phyloP scores from a whole-genome alignment of 129 eudicot genomes.

The Escallonia herrerae region DNA sequence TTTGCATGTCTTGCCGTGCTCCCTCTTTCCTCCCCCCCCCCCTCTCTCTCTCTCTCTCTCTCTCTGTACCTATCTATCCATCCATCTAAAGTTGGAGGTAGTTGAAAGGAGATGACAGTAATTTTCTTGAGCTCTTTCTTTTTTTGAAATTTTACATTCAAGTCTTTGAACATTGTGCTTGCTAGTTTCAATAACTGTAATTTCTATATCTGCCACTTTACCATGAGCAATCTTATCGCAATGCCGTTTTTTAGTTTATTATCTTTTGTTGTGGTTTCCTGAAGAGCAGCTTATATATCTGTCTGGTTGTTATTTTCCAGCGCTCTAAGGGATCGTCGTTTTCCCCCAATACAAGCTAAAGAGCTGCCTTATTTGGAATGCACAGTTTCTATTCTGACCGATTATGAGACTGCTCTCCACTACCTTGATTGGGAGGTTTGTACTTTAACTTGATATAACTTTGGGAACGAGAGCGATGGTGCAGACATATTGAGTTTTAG shows the following conservation, averaged over 20 bases:
- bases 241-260: neutral
- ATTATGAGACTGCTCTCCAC: constrained; percentile 61
- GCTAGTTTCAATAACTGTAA: neutral
- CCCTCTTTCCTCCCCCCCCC: too few relatives aligned
- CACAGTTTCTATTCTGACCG: constrained; percentile 83
- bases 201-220: neutral
- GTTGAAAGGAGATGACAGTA: neutral
- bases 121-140: too few relatives aligned
- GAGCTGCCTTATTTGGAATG: constrained; percentile 78
- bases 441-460: neutral
- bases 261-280: neutral
- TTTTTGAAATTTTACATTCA: too few relatives aligned
- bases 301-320: constrained; percentile 26
- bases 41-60: neutral
- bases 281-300: constrained; percentile 3
- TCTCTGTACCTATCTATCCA: too few relatives aligned
- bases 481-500: too few relatives aligned
- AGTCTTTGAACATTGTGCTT: neutral
- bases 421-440: constrained; percentile 97
- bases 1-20: neutral
- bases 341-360: constrained; percentile 83
- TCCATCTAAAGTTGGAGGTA: neutral
- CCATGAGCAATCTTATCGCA: neutral
- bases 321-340: constrained; percentile 85
- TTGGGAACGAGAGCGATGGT: too few relatives aligned